phyloP scores from a whole-genome alignment of 1,284 basidiomycete genomes.

The Porodaedalea pini region DNA sequence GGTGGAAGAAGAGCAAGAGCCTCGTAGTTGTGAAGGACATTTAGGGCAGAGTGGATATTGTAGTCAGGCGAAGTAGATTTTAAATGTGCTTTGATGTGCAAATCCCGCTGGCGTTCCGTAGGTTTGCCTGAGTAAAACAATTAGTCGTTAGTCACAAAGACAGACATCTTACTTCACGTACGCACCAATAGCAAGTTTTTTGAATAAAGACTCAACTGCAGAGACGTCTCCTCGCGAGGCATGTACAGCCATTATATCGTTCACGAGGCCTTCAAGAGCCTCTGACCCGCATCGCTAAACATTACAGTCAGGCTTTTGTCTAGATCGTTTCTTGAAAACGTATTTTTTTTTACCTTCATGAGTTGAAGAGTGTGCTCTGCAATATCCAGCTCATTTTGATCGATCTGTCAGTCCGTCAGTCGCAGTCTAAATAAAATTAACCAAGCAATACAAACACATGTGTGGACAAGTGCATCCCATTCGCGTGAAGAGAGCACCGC shows the following conservation, averaged over 20 bases:
- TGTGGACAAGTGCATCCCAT: slow-evolving; percentile 46
- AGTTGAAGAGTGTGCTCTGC: slow-evolving; percentile 36
- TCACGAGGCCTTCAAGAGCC: slow-evolving; percentile 40
- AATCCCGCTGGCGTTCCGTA: slow-evolving; percentile 56
- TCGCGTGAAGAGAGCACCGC: slow-evolving; percentile 45
- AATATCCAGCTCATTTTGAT: slow-evolving; percentile 31
- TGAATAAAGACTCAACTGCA: slow-evolving; percentile 45
- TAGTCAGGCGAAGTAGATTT: slow-evolving; percentile 36
- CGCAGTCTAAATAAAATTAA: slow-evolving; percentile 22
- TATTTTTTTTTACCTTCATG: slow-evolving; percentile 47
- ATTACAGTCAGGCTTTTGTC: neutral
- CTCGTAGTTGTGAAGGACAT: slow-evolving; percentile 65
- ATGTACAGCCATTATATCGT: slow-evolving; percentile 47
- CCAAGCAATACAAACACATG: slow-evolving; percentile 33
- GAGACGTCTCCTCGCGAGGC: slow-evolving; percentile 44
- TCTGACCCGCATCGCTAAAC: slow-evolving; percentile 37
- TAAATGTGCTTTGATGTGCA: slow-evolving; percentile 63
- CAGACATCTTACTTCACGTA: neutral
- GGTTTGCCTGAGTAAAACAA: slow-evolving; percentile 37
- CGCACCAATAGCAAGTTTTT: slow-evolving; percentile 42
- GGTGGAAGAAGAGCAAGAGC: slow-evolving; percentile 52
- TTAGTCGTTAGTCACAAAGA: neutral
- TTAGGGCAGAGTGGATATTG: slow-evolving; percentile 55
- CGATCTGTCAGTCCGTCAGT: slow-evolving; percentile 29
- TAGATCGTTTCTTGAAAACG: neutral